Evolutionary conservation across 2,329 filamentous ascomycete species (phyloP), one percentile per base, ranked within the genome.

Genomic region (Aspergillus fructus): DNA sequence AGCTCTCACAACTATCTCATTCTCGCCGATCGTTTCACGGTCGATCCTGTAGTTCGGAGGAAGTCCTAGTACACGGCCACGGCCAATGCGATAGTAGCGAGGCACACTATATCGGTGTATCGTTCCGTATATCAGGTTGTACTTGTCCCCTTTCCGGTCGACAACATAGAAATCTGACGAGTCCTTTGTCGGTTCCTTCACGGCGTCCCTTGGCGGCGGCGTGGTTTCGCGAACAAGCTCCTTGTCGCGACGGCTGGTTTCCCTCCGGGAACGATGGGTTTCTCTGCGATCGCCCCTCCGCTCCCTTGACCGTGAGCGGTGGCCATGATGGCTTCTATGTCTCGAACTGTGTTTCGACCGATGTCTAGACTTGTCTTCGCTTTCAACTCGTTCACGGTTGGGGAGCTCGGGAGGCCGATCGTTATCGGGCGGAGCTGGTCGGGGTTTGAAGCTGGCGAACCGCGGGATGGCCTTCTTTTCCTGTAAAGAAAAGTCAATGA

Each of bases 101-200:
- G 92, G 91, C 11, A 96, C 76, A 53, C 82, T 83, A 62, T 89
- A 89, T 37, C 84, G 85, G 69, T 96, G 86, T 40, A 89, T 81
- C 27, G 84, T 83, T 2, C 90, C 90, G 70, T 93, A 97, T 24
- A 83, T 82, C 45, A 89, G 73, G 62, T 94, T 91, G 48, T 91
- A 82, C 4, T 82, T 78, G 66, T 97, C 93, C 0, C 93, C 93
- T 67, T 85, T 86, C 42, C 79, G 85, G 73, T 97, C 93, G 51
- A 90, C 67, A 45, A 85, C 66, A 70, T 85, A 93, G 3, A 81
- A 68, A 27, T 68, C 66, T 4, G 63, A 54, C 6, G 42, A 57
- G 21, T 67, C 65, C 5, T 60, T 61, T 34, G 47, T 43, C n/a
- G 49, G 24, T 8, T 60, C 42, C 23, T 59, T 69, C 47, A 63